A percentile compares a stretch with the other conserved stretches of the same genome.
Evolutionary conservation across 352 stramenopile species (phyloP).

Genomic region (Phytophthora sojae): DNA sequence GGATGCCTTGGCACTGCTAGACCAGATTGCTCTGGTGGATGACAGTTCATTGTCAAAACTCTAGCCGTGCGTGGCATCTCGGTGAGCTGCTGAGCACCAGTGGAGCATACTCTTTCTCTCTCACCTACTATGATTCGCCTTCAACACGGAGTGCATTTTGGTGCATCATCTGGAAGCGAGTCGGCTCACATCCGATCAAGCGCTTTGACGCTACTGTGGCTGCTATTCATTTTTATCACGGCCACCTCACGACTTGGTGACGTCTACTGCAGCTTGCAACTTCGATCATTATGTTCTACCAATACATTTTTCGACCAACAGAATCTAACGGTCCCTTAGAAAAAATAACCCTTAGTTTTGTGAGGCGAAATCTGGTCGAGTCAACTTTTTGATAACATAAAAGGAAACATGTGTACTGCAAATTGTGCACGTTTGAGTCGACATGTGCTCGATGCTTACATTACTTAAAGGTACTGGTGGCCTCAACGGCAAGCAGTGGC

Average conservation of each 20-base stretch:
- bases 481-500: too few relatives aligned
- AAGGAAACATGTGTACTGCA: too few relatives aligned
- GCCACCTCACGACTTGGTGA: not conserved
- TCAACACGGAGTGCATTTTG: slow-evolving; percentile 27
- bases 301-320: too few relatives aligned
- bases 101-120: not conserved
- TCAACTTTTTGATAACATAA: too few relatives aligned
- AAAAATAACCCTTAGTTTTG: too few relatives aligned
- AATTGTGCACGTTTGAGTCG: too few relatives aligned
- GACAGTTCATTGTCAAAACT: not conserved
- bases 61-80: not conserved
- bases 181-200: slow-evolving; percentile 26
- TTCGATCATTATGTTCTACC: not conserved
- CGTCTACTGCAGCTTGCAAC: not conserved
- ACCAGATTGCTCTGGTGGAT: not conserved
- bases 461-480: too few relatives aligned
- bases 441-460: too few relatives aligned
- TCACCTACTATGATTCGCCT: slow-evolving; percentile 1
- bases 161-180: slow-evolving; percentile 30
- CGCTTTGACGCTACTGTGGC: not conserved
- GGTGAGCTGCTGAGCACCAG: slow-evolving; percentile 10
- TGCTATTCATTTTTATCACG: slow-evolving; percentile 17
- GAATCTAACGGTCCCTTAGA: too few relatives aligned
- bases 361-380: too few relatives aligned
- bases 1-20: not conserved